phyloP scores from a whole-genome alignment of 805 yeast genomes.

The Candida parachauliodes region DNA sequence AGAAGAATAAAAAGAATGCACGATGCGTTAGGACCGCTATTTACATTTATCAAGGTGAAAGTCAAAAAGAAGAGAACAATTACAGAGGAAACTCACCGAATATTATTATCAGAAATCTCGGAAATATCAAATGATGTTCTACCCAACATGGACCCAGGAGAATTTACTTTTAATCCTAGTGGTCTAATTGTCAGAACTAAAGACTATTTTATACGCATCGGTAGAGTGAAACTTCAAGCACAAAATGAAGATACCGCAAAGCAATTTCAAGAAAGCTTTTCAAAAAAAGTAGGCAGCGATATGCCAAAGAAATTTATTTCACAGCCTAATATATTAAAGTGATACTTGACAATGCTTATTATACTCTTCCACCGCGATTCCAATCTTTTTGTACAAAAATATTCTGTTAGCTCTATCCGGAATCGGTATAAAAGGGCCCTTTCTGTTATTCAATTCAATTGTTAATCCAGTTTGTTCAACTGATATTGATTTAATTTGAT shows the following conservation, averaged over 20 bases:
- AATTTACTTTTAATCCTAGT: constrained; percentile 16
- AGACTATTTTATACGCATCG: constrained; percentile 39
- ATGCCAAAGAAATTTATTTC: constrained; percentile 10
- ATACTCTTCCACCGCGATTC: constrained; percentile 75
- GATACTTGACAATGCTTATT: constrained; percentile 64
- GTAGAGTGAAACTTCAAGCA: constrained; percentile 51
- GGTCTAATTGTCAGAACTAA: constrained; percentile 39
- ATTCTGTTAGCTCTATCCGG: constrained; percentile 61
- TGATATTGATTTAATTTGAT: constrained; percentile 63
- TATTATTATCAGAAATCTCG: constrained; percentile 43
- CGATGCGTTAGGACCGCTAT: constrained; percentile 56
- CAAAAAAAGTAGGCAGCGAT: constrained; percentile 44
- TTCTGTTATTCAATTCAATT: constrained; percentile 53
- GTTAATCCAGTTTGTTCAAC: constrained; percentile 78
- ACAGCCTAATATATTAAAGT: background rate
- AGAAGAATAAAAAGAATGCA: constrained; percentile 36
- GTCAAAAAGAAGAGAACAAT: constrained; percentile 29
- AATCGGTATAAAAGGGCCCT: constrained; percentile 69
- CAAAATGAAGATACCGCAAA: constrained; percentile 43
- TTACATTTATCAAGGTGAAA: constrained; percentile 39
- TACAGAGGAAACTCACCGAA: constrained; percentile 36
- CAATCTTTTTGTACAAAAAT: constrained; percentile 68
- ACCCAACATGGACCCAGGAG: constrained; percentile 19
- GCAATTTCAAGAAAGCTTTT: constrained; percentile 41
- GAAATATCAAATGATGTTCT: constrained; percentile 1